Evolutionary conservation across 352 stramenopile genomes (phyloP).

Genomic region (Globisporangium cederbergense): DNA sequence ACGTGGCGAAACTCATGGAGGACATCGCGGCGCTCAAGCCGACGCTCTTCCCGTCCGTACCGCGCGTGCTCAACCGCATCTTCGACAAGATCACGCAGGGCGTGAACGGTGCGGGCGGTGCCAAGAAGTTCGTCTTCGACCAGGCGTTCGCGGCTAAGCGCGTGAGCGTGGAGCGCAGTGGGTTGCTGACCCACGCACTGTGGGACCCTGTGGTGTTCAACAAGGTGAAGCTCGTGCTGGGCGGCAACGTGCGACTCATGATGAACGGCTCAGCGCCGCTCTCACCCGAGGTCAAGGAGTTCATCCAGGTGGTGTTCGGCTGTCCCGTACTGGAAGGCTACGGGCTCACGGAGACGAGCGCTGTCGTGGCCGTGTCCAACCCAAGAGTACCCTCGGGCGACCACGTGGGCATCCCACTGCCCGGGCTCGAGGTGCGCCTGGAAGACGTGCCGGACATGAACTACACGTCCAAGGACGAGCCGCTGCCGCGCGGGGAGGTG

Average conservation of each 20-base stretch:
- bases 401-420: background rate
- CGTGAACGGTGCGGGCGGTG: constrained; percentile 61
- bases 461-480: background rate
- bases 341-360: constrained; percentile 91
- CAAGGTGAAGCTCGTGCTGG: constrained; percentile 90
- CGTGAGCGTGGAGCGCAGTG: constrained; percentile 37
- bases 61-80: background rate
- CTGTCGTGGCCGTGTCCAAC: constrained; percentile 45
- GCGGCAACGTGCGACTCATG: constrained; percentile 86
- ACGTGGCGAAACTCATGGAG: constrained; percentile 19
- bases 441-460: background rate
- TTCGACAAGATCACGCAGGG: constrained; percentile 88
- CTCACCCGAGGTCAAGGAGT: constrained; percentile 88
- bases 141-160: constrained; percentile 80
- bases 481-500: background rate
- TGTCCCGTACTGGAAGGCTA: constrained; percentile 91
- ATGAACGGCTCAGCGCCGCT: constrained; percentile 91
- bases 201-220: constrained; percentile 94
- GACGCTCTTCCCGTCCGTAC: background rate
- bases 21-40: background rate
- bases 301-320: constrained; percentile 90
- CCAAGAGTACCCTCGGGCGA: background rate
- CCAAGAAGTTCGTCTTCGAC: constrained; percentile 90
- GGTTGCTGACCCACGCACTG: constrained; percentile 48
- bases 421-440: background rate